Evolutionary conservation across 139 green algal species (phyloP), one percentile per base, ranked within the genome.

Genomic region (Pedinophyceae sp.): DNA sequence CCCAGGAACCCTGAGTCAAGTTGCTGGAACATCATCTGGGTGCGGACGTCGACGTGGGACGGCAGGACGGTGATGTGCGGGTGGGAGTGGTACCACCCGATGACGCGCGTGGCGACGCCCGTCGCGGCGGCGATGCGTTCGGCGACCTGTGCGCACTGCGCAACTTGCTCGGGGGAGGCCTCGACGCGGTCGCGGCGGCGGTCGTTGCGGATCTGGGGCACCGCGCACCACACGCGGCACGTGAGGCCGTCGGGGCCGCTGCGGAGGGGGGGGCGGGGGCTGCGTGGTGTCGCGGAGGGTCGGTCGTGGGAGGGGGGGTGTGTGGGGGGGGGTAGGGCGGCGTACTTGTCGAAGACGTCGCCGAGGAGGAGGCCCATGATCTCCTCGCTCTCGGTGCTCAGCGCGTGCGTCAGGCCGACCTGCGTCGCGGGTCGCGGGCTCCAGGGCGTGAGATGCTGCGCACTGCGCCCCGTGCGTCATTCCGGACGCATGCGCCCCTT

Each of bases 61-160:
- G 83, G 73, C 39, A 84, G 66, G 27, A 87, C 83, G 2, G 83
- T 89, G 66, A 93, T 93, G 68, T 91, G 80, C 6, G 83, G 83
- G 63, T 91, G 82, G 27, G 45, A 70, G 67, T 91, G 82, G 57
- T 86, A 90, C 83, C 83, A 93, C 16, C 83, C 83, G 28, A 93
- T 73, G 5, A 89, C 70, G 0, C 81, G 62, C 1, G 65, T 82
- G 1, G 34, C 50, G 16, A 64, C 25, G 4, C 77, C 77, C 0
- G 71, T 80, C 30, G 70, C 56, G 0, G 17, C 13, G 22, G 66
- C 77, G 1, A 91, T 48, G 3, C 66, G 56, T 48, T 93, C 83
- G 2, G 83, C 83, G 26, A 75, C 59, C 0, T 68, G 66, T 2
- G 67, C 60, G n/a, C 63, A 77, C 6, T 61, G 45, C 0, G 79